Percentiles rank a stretch among this genome's conserved stretches.
Conservation (phyloP, 2,329 filamentous ascomycete species). For the Microdochium paspali region DNA sequence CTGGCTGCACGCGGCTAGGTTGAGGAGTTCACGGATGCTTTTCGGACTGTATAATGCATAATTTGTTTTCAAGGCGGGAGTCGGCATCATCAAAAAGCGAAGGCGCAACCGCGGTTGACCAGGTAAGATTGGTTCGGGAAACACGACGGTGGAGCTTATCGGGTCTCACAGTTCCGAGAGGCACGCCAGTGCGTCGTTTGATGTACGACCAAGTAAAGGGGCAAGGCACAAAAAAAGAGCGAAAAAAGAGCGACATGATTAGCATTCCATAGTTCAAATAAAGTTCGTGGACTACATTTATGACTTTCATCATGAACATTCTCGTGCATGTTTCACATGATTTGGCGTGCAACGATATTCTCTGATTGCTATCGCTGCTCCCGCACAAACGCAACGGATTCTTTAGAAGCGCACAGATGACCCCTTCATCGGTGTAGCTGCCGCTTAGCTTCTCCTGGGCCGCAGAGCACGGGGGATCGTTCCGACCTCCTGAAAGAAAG, state of each 20-base stretch:
- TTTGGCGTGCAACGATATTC: too few species aligned
- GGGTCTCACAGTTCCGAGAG: background rate
- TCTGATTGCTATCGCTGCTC: too few species aligned
- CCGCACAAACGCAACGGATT: too few species aligned
- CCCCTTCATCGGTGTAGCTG: too few species aligned
- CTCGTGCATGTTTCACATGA: too few species aligned
- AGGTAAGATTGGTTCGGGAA: background rate
- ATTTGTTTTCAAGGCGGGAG: background rate
- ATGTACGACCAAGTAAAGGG: background rate
- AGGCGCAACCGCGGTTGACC: background rate
- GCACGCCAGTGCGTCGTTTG: background rate
- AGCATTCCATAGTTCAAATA: background rate
- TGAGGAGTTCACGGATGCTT: background rate
- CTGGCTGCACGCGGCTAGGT: background rate
- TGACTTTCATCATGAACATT: too few species aligned
- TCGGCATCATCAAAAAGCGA: background rate
- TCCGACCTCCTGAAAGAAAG: too few species aligned
- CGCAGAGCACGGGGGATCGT: too few species aligned
- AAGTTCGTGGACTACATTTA: too few species aligned
- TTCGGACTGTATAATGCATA: conserved; percentile 1
- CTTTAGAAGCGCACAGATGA: too few species aligned
- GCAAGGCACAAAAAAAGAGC: too few species aligned
- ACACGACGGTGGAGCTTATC: background rate
- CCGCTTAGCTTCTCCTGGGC: too few species aligned
- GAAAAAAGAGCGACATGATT: background rate